phyloP scores from a whole-genome alignment of 176 grass and related monocot genomes.

The Panicum miliaceum region DNA sequence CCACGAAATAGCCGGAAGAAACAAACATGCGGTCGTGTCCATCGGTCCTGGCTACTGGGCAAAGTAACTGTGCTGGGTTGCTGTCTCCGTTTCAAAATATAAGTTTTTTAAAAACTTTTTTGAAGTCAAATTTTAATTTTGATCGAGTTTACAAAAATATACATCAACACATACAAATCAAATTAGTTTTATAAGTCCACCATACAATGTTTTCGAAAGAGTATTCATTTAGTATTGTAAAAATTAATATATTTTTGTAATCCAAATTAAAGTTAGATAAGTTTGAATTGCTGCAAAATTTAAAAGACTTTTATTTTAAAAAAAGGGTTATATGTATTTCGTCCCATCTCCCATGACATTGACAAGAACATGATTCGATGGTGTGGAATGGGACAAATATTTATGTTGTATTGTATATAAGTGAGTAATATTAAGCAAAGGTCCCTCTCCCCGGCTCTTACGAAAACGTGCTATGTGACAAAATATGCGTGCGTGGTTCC shows the following conservation, averaged over 20 bases:
- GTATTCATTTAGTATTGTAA: background rate
- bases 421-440: background rate
- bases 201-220: background rate
- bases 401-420: background rate
- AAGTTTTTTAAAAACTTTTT: no score
- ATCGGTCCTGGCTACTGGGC: background rate
- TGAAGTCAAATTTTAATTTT: no score
- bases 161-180: no score
- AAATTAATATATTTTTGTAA: background rate
- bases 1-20: background rate
- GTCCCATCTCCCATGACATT: no score
- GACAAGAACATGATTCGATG: no score
- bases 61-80: background rate
- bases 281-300: no score
- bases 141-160: no score
- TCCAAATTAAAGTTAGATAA: no score
- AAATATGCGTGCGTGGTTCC: background rate
- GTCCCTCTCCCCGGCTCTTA: background rate
- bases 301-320: no score
- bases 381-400: background rate
- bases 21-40: slow-evolving; percentile 1
- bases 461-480: background rate
- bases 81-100: no score
- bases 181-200: no score
- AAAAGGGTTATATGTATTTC: no score